Conservation (phyloP, 169 alveolate genomes). For the Nephromyces sp. region DNA sequence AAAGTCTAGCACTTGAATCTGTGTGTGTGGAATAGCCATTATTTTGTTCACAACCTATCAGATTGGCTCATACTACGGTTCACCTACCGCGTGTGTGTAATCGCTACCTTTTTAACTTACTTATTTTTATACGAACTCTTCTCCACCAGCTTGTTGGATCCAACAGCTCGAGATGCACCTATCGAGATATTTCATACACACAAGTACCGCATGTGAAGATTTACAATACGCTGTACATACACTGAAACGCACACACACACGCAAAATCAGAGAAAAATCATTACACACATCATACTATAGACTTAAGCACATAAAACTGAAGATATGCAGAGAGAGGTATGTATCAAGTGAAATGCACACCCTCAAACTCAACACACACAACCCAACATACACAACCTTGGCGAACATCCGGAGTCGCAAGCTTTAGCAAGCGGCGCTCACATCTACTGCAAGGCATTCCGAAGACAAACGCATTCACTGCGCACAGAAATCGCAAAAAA, state of each 20-base stretch:
- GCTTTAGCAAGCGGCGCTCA: background rate
- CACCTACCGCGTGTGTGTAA: background rate
- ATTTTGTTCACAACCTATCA: background rate
- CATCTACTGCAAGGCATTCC: background rate
- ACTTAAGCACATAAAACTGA: background rate
- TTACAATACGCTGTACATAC: background rate
- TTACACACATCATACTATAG: background rate
- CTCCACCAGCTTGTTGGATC: conserved; percentile 30
- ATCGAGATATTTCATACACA: background rate
- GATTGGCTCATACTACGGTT: background rate
- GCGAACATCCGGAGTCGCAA: background rate
- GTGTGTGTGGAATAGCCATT: background rate
- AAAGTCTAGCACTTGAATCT: background rate
- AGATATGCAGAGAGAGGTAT: background rate
- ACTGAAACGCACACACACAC: background rate
- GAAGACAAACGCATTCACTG: too few species aligned
- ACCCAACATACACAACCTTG: background rate
- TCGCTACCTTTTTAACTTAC: conserved; percentile 1
- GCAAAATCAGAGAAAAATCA: background rate
- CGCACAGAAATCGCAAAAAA: too few species aligned
- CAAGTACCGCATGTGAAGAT: background rate
- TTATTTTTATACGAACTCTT: conserved; percentile 26
- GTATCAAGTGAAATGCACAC: background rate
- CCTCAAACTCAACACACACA: too few species aligned
- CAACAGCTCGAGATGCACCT: conserved; percentile 31